Evolutionary conservation across 352 stramenopile species (phyloP).

Genomic region (Thalassiosira delicatula): DNA sequence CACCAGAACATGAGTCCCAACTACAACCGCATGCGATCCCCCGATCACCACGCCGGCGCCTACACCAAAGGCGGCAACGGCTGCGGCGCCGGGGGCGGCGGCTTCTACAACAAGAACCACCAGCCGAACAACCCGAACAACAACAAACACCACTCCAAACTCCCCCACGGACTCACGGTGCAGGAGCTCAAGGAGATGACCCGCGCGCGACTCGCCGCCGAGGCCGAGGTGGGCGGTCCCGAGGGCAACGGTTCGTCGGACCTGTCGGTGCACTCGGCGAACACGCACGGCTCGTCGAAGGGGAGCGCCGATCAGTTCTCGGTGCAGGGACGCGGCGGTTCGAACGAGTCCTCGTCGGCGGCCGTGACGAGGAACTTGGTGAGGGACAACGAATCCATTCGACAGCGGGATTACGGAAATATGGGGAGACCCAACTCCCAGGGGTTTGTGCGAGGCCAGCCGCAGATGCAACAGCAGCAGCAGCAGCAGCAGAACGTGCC

Average conservation of each 20-base stretch:
- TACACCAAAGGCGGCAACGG: conserved; percentile 24
- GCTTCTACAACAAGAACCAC: conserved; percentile 18
- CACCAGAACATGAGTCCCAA: conserved; percentile 15
- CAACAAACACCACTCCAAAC: conserved; percentile 56
- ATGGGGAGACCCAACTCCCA: too few relatives aligned
- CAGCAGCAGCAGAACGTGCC: conserved; percentile 28
- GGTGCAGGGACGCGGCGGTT: too few relatives aligned
- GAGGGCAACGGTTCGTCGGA: conserved; percentile 40
- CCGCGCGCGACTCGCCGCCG: conserved; percentile 75
- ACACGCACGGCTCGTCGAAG: conserved; percentile 38
- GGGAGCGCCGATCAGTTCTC: conserved; percentile 21
- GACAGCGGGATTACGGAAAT: conserved; percentile 10
- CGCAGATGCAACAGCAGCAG: conserved; percentile 26
- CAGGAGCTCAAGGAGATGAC: conserved; percentile 86
- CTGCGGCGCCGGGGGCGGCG: neutral
- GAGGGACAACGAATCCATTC: conserved; percentile 29
- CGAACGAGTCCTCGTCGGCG: too few relatives aligned
- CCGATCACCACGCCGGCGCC: conserved; percentile 16
- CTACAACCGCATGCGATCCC: conserved; percentile 7
- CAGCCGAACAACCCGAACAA: too few relatives aligned
- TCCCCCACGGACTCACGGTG: conserved; percentile 82
- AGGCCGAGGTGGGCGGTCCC: conserved; percentile 50
- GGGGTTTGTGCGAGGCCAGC: neutral
- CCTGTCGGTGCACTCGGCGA: conserved; percentile 34
- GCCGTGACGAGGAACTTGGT: conserved; percentile 20